Base-by-base conservation (phyloP, 2,329 filamentous ascomycete species). In the Tolypocladium paradoxum region DNA sequence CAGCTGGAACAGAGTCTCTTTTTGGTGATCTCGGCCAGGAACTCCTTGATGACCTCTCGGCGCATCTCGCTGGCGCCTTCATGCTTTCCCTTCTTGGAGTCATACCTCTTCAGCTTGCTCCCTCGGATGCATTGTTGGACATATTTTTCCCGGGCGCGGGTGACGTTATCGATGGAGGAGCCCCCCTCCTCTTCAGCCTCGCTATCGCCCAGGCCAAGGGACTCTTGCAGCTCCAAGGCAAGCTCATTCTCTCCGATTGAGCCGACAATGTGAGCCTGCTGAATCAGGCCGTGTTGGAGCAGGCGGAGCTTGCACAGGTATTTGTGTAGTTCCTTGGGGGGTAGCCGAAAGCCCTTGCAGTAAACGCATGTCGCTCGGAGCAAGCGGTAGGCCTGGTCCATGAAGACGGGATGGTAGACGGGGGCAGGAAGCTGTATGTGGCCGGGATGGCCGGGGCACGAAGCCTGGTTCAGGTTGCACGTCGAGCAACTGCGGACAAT, bases 321-420 rank as follows among this genome's bases (percentile, higher is more conserved):
- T 60, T 84, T 79, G 70, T 92, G 88, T 57, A 95, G 76, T 56
- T 89, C 81, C 51, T 84, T 80, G 49, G 84, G 81, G n/a, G 85
- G 77, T 67, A 96, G 78, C 65, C 87, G 89, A 60, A 99, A 84
- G 54, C 85, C 83, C 65, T 91, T 86, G 71, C 95, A 99, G 73
- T 96, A 96, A 55, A 86, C 80, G 68, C 93, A 99, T 69, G 92
- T 87, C 52, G 89, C 87, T 61, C 90, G 84, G 22, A 99, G 78
- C 47, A 99, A 76, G 46, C 88, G 85, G 58, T 95, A 81, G 51
- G 91, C 81, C 68, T 96, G 91, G 66, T 96, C 91, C 76, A 99
- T 87, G 65, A 96, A 97, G 2, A 90, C 87, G n/a, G 92, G 89
- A 69, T 99, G 92, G 68, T 97, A 99, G 51, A 96, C 88, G 48